Base-by-base conservation (phyloP, 331 rosid genomes). In the Pyracantha coccinea region DNA sequence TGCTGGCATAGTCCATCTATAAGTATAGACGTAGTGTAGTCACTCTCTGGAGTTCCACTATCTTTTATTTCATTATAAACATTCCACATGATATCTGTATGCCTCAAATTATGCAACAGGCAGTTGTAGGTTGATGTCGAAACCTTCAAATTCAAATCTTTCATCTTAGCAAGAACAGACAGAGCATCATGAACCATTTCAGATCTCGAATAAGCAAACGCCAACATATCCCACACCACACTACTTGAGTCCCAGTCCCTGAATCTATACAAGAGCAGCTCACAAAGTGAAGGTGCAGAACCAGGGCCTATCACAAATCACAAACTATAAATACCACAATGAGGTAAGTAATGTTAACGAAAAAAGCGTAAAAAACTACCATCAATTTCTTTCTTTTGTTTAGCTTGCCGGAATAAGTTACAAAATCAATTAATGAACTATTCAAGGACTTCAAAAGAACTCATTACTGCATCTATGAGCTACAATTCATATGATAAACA, bases 171-270 rank as follows among this genome's bases (percentile, higher is more conserved):
- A 28, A 86, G 75, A 68, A 86, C 83, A 72, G 81, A 77, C 65
- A 86, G 83, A 2, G 88, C 85, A 72, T 86, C 90, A 57, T 82
- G 81, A 44, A 84, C 84, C 85, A 86, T 77, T 66, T 77, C 82
- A 62, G 16, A 54, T 82, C 79, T 82, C 0, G 82, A 79, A 71
- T 84, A 86, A 32, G 60, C 45, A 82, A 84, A 86, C 5, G 83
- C 90, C 81, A 86, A 71, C 25, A 25, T 60, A 82, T 86, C 88
- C 90, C 90, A 86, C 58, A 86, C 88, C 73, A 81, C 68, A 74
- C 35, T 8, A 81, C 53, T 82, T 7, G 78, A 76, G 62, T 80
- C 79, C 90, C 88, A 86, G 50, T 44, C 74, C 66, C 66, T 25
- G 77, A 86, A 86, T 44, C 61, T 79, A 85, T 72, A 73, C 71